phyloP scores from a whole-genome alignment of 2,329 filamentous ascomycete species.

The Falciphora oryzae region DNA sequence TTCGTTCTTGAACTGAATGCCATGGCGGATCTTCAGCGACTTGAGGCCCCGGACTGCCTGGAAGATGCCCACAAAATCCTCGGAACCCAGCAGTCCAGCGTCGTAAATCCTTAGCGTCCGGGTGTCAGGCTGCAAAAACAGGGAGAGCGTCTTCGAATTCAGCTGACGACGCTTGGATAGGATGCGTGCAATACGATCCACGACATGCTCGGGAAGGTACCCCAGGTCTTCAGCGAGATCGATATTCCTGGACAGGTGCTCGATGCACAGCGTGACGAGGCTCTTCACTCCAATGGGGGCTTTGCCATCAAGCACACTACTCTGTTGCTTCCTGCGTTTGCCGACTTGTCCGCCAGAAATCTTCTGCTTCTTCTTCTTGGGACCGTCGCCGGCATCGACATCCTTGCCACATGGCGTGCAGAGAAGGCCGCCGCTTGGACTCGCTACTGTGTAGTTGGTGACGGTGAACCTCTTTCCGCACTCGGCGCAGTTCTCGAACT shows the following conservation, averaged over 20 bases:
- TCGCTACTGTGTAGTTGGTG: constrained; percentile 78
- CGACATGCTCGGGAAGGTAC: constrained; percentile 46
- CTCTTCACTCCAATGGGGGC: constrained; percentile 61
- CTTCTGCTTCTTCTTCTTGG: constrained; percentile 49
- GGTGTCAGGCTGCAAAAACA: constrained; percentile 49
- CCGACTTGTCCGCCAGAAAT: constrained; percentile 44
- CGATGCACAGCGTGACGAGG: constrained; percentile 58
- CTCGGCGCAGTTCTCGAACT: constrained; percentile 80
- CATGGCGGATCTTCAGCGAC: constrained; percentile 70
- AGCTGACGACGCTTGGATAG: constrained; percentile 56
- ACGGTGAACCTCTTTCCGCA: constrained; percentile 90
- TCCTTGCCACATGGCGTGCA: constrained; percentile 78
- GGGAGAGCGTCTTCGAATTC: constrained; percentile 44
- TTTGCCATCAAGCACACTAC: constrained; percentile 74
- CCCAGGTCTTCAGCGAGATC: constrained; percentile 57
- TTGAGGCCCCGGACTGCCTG: constrained; percentile 65
- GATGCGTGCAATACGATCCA: constrained; percentile 55
- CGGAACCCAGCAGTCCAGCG: constrained; percentile 57
- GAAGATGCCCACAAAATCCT: constrained; percentile 78
- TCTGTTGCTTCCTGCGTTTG: constrained; percentile 71
- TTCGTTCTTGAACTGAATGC: constrained; percentile 85
- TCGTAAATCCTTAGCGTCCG: constrained; percentile 53
- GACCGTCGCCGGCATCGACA: constrained; percentile 59
- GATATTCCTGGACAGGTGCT: constrained; percentile 58
- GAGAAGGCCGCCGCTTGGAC: constrained; percentile 77